Evolutionary conservation across 306 rosid genomes (phyloP).

Genomic region (Dryas octopetala): DNA sequence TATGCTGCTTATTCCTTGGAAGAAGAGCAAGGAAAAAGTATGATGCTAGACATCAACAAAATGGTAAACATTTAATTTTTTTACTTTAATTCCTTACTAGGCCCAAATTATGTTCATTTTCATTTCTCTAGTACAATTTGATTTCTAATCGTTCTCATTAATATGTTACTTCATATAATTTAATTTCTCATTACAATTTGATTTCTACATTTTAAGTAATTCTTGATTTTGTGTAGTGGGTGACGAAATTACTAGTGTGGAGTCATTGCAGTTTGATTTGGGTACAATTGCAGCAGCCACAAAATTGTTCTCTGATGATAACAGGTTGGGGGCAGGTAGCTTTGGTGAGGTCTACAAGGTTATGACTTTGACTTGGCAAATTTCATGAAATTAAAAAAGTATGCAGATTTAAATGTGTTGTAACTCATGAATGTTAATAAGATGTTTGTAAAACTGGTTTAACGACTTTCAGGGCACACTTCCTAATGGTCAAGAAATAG

Average conservation of each 20-base stretch:
- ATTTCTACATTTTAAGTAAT: too few relatives aligned
- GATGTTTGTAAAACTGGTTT: neutral
- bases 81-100: neutral
- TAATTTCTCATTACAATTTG: neutral
- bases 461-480: slow-evolving; percentile 28
- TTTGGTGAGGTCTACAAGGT: slow-evolving; percentile 33
- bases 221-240: neutral
- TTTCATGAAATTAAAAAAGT: neutral
- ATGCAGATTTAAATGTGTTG: neutral
- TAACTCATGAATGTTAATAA: neutral
- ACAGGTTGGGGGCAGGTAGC: slow-evolving; percentile 33
- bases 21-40: slow-evolving; percentile 21
- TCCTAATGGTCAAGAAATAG: slow-evolving; percentile 25
- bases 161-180: neutral
- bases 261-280: slow-evolving; percentile 26
- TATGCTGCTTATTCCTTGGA: slow-evolving; percentile 12
- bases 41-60: neutral
- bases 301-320: slow-evolving; percentile 17
- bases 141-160: neutral
- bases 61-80: neutral
- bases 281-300: slow-evolving; percentile 29
- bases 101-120: neutral
- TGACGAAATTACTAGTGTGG: slow-evolving; percentile 2
- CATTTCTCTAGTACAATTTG: neutral
- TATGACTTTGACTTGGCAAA: neutral